Evolutionary conservation across 805 yeast species (phyloP), one percentile per base, ranked within the genome.

Genomic region (Pichia thaimueangensis): DNA sequence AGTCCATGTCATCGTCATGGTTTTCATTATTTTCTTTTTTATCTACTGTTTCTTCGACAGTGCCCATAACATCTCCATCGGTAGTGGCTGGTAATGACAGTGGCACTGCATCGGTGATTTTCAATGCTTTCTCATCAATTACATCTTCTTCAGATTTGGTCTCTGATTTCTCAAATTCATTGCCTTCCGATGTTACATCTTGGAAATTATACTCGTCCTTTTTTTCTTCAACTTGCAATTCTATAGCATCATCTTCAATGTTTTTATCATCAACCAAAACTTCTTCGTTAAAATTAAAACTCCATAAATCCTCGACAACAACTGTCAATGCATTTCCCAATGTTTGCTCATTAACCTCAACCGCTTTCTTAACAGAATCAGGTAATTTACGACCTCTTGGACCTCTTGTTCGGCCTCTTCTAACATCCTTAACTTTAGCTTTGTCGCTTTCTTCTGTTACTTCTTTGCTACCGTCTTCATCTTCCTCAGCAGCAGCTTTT

Each of bases 301-400:
- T 52, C 78, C 78, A 75, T 16, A 68, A 42, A 20, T 64, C 60
- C 8, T 58, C 56, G 6, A 60, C 57, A 30, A 57, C 57, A 4
- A 68, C 45, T 19, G 57, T 54, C 45, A 67, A 67, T 27, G 64
- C 60, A 25, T 39, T 47, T 2, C 64, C 63, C 22, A 58, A 45
- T 16, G 52, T 54, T n/a, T 50, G 53, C 30, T 63, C 67, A 24
- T 59, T 53, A 25, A 68, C 67, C 9, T 65, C 56, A 1, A 66
- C 60, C 0, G 71, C 64, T 4, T 69, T 68, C 35, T 69, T 67
- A 11, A 79, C 74, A n/a, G 68, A 60, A 43, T 68, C 71, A 0
- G 93, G 93, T 41, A 82, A 61, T 52, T 76, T 78, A 47, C 86
- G 74, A 0, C 89, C 89, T 47, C 76, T 69, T 35, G 94, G 94